Conservation (phyloP, 2,329 filamentous ascomycete genomes). For the Botrytis medusae region DNA sequence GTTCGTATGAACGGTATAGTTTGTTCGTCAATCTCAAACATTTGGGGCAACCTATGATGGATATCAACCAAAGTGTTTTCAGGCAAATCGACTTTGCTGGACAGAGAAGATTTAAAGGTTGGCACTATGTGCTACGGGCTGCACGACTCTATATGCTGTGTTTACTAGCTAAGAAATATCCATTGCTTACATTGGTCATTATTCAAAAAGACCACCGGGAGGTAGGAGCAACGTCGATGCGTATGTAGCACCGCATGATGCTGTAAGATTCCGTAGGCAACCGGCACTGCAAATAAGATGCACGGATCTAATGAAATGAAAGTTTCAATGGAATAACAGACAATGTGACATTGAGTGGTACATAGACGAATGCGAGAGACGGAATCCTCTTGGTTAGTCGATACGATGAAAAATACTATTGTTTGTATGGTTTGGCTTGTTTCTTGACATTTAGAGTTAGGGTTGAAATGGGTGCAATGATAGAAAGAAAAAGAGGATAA, state of each 20-base stretch:
- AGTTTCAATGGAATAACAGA: slow-evolving; percentile 10
- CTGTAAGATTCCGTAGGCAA: slow-evolving; percentile 20
- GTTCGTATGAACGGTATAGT: slow-evolving; percentile 57
- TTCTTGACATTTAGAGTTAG: background rate
- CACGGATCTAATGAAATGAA: background rate
- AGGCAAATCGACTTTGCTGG: background rate
- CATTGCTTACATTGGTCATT: slow-evolving; percentile 22
- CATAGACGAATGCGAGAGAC: slow-evolving; percentile 5
- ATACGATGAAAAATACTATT: background rate
- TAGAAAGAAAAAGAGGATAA: background rate
- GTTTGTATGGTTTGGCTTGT: background rate
- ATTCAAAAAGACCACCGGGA: slow-evolving; percentile 4
- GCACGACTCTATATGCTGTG: slow-evolving; percentile 22
- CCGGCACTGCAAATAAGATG: slow-evolving; percentile 17
- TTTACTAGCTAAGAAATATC: slow-evolving; percentile 1
- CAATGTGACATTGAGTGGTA: slow-evolving; percentile 12
- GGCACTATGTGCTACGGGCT: background rate
- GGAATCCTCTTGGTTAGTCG: background rate
- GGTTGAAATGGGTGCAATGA: background rate
- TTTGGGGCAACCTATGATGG: slow-evolving; percentile 35
- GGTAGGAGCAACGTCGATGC: slow-evolving; percentile 21
- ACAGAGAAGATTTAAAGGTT: background rate
- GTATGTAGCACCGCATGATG: slow-evolving; percentile 22
- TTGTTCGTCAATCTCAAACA: slow-evolving; percentile 58
- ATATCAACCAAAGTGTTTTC: slow-evolving; percentile 3